Evolutionary conservation across 2,329 filamentous ascomycete genomes (phyloP), one percentile per base, ranked within the genome.

Genomic region (Alternaria metachromatica): DNA sequence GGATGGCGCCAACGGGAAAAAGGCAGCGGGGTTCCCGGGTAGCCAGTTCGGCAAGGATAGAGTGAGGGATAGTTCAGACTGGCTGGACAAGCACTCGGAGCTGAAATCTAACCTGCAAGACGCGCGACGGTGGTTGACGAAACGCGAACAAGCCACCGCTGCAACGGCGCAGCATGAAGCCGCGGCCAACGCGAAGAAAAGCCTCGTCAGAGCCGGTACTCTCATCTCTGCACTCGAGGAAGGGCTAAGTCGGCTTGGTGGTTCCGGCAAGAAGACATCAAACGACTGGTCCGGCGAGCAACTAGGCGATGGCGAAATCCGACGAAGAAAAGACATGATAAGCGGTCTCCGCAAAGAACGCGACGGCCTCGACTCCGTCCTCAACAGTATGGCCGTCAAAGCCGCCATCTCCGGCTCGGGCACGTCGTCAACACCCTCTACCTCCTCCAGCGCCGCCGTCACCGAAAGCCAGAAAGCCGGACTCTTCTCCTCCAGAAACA

Each of bases 11-110:
- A 71, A 75, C 4, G 64, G 63, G 7, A 77, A 70, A 53, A 68
- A 63, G 12, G 15, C 53, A 0, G 66, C 66, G 6, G 66, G 60
- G 2, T 64, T 74, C 18, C 70, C 76, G 62, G 81, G 50, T 59
- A 73, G 65, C 79, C 82, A 33, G 80, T 78, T 78, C 50, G 76
- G 74, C 25, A 76, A 73, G 51, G 78, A 80, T 75, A 62, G 74
- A 20, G 74, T 89, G 89, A 2, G 86, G 25, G 76, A 79, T 48
- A 70, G 69, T 43, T 67, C 86, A 4, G 89, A 90, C 2, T 96
- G 93, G 92, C 81, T 95, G 25, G 92, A 95, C 74, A 84, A 92
- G 59, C 89, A 94, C 74, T 82, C 87, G 25, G 90, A 94, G 74
- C 84, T 94, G 81, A 94, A 94, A 81, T 83, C 84, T 15, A 86